A percentile compares a stretch with the other conserved stretches of the same genome.
These are phyloP conservation scores for Picea glauca DNA, from an alignment of 75 land plant genomes.

Conservation along the genomic window DNA sequence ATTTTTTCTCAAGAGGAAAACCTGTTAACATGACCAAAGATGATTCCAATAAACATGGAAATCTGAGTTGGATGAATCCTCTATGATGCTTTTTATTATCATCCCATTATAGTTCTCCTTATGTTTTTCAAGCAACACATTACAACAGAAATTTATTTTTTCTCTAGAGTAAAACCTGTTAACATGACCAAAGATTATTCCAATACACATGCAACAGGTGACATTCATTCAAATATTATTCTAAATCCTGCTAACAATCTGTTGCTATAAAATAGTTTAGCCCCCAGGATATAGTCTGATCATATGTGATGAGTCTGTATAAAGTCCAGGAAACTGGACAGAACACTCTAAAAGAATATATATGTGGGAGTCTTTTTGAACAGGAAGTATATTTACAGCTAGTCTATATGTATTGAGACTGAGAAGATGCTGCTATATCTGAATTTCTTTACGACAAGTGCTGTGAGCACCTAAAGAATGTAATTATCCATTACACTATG, in stretches of 20 bases:
- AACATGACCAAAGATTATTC: neutral
- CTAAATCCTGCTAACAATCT: neutral
- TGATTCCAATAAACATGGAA: neutral
- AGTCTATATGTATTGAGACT: too few relatives aligned
- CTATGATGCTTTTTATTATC: neutral
- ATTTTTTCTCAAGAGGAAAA: neutral
- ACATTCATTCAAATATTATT: neutral
- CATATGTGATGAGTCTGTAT: too few relatives aligned
- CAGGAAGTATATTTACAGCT: too few relatives aligned
- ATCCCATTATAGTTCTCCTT: neutral
- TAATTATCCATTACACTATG: neutral
- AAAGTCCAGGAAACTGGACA: too few relatives aligned
- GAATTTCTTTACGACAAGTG: too few relatives aligned
- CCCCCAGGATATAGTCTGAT: neutral
- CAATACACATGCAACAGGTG: neutral
- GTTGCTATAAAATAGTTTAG: neutral
- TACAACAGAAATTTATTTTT: neutral
- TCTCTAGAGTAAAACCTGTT: neutral
- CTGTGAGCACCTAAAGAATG: neutral
- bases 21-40: neutral
- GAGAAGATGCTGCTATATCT: too few relatives aligned
- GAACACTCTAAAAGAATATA: too few relatives aligned
- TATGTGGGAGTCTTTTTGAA: too few relatives aligned
- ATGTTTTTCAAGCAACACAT: neutral
- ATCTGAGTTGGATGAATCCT: neutral